Percentiles rank a stretch among this genome's conserved stretches.
These are phyloP conservation scores for Tylopilus sp. DNA, from an alignment of 768 basidiomycete species.

Conservation along the genomic window DNA sequence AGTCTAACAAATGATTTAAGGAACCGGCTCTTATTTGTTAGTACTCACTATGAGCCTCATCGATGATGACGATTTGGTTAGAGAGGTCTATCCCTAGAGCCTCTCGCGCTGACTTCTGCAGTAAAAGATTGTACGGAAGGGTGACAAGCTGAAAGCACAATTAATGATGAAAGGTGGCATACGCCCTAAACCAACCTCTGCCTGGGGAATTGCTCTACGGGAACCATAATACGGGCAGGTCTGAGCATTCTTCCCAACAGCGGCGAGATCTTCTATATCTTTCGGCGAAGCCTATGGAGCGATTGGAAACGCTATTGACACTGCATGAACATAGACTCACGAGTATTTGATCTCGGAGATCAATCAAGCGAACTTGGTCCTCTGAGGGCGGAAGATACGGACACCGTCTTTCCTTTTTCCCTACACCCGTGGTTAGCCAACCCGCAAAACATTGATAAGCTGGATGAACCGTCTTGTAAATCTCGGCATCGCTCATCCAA, in stretches of 20 bases:
- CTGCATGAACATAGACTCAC: slow-evolving; percentile 33
- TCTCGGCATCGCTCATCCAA: slow-evolving; percentile 89
- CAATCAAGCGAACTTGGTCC: slow-evolving; percentile 69
- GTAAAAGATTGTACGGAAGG: slow-evolving; percentile 88
- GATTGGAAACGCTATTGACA: background rate
- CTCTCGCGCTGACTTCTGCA: slow-evolving; percentile 80
- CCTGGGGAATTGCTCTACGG: slow-evolving; percentile 81
- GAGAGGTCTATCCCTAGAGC: slow-evolving; percentile 83
- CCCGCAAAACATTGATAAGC: background rate
- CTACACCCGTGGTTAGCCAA: slow-evolving; percentile 31
- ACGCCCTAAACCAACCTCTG: slow-evolving; percentile 54
- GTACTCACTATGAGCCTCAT: slow-evolving; percentile 91
- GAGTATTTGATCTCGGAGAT: slow-evolving; percentile 84
- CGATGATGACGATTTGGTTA: slow-evolving; percentile 84
- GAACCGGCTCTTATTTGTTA: slow-evolving; percentile 2
- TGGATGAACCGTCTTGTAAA: slow-evolving; percentile 56
- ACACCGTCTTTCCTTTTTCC: slow-evolving; percentile 68
- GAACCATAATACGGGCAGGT: slow-evolving; percentile 95
- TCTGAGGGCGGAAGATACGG: slow-evolving; percentile 67
- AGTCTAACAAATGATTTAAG: slow-evolving; percentile 47
- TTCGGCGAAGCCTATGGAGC: slow-evolving; percentile 70
- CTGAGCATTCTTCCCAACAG: slow-evolving; percentile 59
- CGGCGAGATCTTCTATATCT: slow-evolving; percentile 91
- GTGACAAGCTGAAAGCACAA: slow-evolving; percentile 64
- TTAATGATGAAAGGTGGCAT: background rate